Base-by-base conservation (phyloP, 1,284 basidiomycete species). In the Leccinum insolens region DNA sequence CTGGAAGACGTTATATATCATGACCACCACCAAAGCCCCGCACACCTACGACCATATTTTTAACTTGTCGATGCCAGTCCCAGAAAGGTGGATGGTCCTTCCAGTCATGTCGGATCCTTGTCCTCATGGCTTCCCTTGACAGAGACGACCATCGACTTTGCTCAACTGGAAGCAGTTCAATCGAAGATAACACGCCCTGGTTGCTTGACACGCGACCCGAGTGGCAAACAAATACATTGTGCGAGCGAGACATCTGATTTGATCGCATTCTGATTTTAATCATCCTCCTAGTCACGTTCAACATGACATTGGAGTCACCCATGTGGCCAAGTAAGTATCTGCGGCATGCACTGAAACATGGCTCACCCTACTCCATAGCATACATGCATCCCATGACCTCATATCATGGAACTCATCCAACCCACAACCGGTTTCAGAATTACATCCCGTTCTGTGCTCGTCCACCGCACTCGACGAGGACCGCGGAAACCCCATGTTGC, bases 291-390 rank as follows among this genome's bases (percentile, higher is more conserved):
- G 69, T 46, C 14, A 58, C 2, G 34, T 52, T 31, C 34, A 7
- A 11, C 4, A 5, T 59, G 9, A 12, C 5, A 4, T 22, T 37
- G 17, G 25, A 14, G 31, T 46, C 20, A 2, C 1, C 52, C 20
- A 34, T 9, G 17, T 28, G 25, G 4, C 31, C 20, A 14, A 39
- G 67, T 70, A 39, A 4, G 68, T 39, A 37, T 46, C n/a, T 22
- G 14, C 20, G 20, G 28, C 7, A 41, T 66, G 25, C 4, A 14
- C 11, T 4, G 4, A n/a, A 7, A 4, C 3, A 7, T 20, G 49
- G 44, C 34, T 69, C 7, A 66, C n/a, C 3, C 5, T 58, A 4
- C 9, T 39, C 17, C 37, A 2, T 66, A 66, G 68, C 41, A 20
- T 34, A 14, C 44, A 22, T 11, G 3, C n/a, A 4, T 11, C 68